Base-by-base conservation (phyloP, 2,329 filamentous ascomycete genomes). In the Stemphylium beticola region DNA sequence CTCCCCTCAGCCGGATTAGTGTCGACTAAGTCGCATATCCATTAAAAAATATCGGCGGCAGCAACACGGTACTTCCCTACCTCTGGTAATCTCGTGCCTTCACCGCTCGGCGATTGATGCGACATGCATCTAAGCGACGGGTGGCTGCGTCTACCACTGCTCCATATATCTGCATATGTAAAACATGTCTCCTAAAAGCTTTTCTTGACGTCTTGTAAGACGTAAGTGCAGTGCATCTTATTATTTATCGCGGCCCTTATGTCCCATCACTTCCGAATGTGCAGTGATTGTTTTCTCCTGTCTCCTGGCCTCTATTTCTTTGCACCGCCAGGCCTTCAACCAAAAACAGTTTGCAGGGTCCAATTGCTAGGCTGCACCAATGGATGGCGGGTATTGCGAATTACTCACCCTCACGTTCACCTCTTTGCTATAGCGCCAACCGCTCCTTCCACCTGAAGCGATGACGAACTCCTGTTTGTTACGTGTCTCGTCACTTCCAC, bases 61-160 rank as follows among this genome's bases (percentile, higher is more conserved):
- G 11, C 4, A 24, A 20, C 5, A 29, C 4, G 18, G 20, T 22
- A 15, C 7, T 34, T 4, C 14, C 4, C 4, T 2, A 7, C 42
- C 8, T 36, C 17, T 36, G n/a, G 14, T 18, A 4, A 15, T 41
- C 38, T 40, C 3, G 22, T 4, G 12, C 18, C 37, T 40, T 49
- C 44, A 49, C 52, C 53, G 49, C 56, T 53, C 37, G n/a, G 43
- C 41, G 36, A 34, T 42, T 34, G 15, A 39, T 42, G 36, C 46
- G 38, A 39, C 12, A 42, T 36, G 29, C 38, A 15, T 32, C 26
- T 38, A 59, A 54, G 58, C 49, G 51, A 61, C 57, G 59, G 60
- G 56, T 62, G 50, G 42, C 57, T 67, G 58, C 65, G 62, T 17
- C 37, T 34, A 26, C 15, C 15, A 17, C 34, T 46, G n/a, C 14